Conservation (phyloP, 2,329 filamentous ascomycete species). For the Alternaria triticimaculans region DNA sequence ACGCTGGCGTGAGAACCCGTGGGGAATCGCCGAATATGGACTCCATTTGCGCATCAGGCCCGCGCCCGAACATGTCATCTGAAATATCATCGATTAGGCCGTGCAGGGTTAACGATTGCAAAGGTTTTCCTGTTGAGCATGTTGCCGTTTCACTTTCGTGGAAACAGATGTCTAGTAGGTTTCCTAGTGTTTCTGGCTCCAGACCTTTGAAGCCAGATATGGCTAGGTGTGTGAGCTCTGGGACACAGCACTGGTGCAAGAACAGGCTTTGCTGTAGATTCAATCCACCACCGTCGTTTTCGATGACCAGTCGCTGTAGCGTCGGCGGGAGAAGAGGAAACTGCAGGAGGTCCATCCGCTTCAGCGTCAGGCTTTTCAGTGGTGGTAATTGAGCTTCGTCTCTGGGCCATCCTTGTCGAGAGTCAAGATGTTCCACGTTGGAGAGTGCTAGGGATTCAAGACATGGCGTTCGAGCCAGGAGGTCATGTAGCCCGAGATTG, state of each 20-base stretch:
- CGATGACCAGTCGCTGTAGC: slow-evolving; percentile 21
- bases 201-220: slow-evolving; percentile 19
- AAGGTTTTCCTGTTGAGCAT: background rate
- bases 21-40: slow-evolving; percentile 22
- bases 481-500: background rate
- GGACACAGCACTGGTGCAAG: background rate
- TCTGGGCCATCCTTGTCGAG: slow-evolving; percentile 1
- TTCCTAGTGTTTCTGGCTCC: slow-evolving; percentile 3
- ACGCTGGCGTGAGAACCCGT: slow-evolving; percentile 30
- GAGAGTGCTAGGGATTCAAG: slow-evolving; percentile 21
- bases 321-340: slow-evolving; percentile 16
- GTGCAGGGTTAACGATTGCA: slow-evolving; percentile 3
- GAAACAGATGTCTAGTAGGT: slow-evolving; percentile 17
- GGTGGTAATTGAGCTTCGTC: background rate
- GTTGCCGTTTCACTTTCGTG: background rate
- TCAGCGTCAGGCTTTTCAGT: slow-evolving; percentile 21
- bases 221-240: slow-evolving; percentile 26
- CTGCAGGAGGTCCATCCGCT: background rate
- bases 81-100: background rate
- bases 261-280: background rate
- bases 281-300: background rate
- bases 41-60: background rate
- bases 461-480: slow-evolving; percentile 21
- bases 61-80: background rate
- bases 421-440: background rate